phyloP scores from a whole-genome alignment of 164 flowering plant genomes.

The Liquidambar formosana region DNA sequence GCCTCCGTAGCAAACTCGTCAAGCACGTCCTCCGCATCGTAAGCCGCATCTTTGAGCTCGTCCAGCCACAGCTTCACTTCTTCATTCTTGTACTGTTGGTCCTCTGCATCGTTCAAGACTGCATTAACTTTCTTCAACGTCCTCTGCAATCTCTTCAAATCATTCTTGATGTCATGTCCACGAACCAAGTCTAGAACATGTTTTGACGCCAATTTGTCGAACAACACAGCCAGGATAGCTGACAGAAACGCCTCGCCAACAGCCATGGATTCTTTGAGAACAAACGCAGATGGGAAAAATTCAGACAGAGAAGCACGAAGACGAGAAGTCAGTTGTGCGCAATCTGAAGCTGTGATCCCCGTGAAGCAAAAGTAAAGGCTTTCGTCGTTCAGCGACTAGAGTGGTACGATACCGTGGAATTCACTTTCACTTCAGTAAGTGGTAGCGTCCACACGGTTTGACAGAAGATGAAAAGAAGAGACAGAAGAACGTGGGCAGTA shows the following conservation, averaged over 20 bases:
- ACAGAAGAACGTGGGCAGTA: too few relatives aligned
- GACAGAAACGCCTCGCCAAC: conserved; percentile 13
- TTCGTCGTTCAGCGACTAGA: too few relatives aligned
- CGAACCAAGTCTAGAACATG: conserved; percentile 6
- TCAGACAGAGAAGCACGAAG: too few relatives aligned
- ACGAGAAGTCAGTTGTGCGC: too few relatives aligned
- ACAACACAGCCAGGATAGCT: conserved; percentile 14
- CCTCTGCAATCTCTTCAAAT: conserved; percentile 1
- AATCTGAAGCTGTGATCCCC: too few relatives aligned
- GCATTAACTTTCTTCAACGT: not conserved
- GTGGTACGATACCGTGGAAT: too few relatives aligned
- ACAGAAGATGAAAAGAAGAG: too few relatives aligned
- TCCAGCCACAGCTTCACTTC: conserved; percentile 15
- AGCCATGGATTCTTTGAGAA: not conserved
- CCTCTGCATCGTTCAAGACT: conserved; percentile 23
- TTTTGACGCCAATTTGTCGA: conserved; percentile 18
- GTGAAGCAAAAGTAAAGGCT: too few relatives aligned
- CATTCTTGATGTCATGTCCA: not conserved
- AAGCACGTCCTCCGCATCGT: conserved; percentile 22
- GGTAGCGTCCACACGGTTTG: too few relatives aligned
- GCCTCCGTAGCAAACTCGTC: conserved; percentile 20
- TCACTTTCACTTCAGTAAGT: too few relatives aligned
- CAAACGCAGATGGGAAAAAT: too few relatives aligned
- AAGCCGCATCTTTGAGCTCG: conserved; percentile 12
- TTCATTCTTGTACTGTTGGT: conserved; percentile 8